Base-by-base conservation (phyloP, 2,329 filamentous ascomycete genomes). In the Amylocarpus encephaloides region DNA sequence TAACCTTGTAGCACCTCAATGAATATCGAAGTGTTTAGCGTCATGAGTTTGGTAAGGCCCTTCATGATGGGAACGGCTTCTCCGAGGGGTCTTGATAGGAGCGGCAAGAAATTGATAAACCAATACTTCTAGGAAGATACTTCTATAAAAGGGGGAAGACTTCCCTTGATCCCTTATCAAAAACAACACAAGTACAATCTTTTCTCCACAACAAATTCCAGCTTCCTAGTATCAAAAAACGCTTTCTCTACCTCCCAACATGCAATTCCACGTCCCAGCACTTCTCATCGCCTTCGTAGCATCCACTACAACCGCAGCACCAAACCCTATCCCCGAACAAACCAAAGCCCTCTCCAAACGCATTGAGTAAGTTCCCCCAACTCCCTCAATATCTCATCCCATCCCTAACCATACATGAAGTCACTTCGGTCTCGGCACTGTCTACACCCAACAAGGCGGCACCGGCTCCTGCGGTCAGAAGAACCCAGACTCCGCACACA, bases 371-470 rank as follows among this genome's bases (percentile, higher is more conserved):
- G 15, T 47, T 13, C 19, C 5, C 15, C 22, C 18, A n/a, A n/a
- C 1, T 16, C 16, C 5, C n/a, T 18, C 10, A 30, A 10, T 41
- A 10, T 22, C 15, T 6, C 13, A 22, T 26, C 12, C 6, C 10
- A 6, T 18, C 6, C 35, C 35, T 30, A 32, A 47, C 35, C 4
- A 15, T 19, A 29, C 16, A 47, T 33, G 19, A 19, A 48, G 46
- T 35, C 38, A 48, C 33, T 34, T 29, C n/a, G 47, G 47, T 12
- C 13, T 38, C n/a, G 47, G 16, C 29, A 49, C 47, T 2, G 33
- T 49, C 47, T 49, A 30, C 32, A 49, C 47, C 40, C 47, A 49
- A 33, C 4, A 49, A 18, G 47, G 47, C 18, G 47, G 47, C 19
- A 49, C 40, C 18, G 47, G 47, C 11, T 43, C 47, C n/a, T 49